Percentiles rank a stretch among this genome's conserved stretches.
Evolutionary conservation across 106 monocot species (phyloP).

Genomic region (Phalaenopsis aphrodite): DNA sequence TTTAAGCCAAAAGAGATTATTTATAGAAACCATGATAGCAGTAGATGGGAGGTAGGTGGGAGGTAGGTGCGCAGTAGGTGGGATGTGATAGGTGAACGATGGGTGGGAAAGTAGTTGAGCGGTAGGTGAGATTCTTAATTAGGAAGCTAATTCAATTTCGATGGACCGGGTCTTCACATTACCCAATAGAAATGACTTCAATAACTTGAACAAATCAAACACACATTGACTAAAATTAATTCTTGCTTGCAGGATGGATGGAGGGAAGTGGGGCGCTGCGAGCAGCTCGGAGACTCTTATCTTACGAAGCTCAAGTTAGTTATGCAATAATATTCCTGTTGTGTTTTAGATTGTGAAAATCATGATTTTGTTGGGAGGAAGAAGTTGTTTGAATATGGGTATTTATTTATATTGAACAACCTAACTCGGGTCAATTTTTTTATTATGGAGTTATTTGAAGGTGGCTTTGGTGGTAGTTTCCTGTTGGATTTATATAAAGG

Average conservation of each 20-base stretch:
- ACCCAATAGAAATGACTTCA: not conserved
- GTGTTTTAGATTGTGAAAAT: not conserved
- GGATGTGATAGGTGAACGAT: too few relatives aligned
- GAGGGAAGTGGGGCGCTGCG: slow-evolving; percentile 40
- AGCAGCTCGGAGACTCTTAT: slow-evolving; percentile 4
- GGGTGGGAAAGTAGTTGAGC: too few relatives aligned
- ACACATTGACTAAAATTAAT: not conserved
- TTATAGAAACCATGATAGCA: too few relatives aligned
- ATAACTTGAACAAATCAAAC: too few relatives aligned
- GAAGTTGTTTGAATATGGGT: not conserved
- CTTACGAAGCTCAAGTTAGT: not conserved
- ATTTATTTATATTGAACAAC: not conserved
- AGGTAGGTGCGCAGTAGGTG: too few relatives aligned
- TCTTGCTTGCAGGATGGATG: slow-evolving; percentile 42
- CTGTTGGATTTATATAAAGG: not conserved
- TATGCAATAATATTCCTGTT: not conserved
- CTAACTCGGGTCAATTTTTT: not conserved
- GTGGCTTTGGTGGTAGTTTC: not conserved
- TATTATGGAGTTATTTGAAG: not conserved
- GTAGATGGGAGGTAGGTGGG: too few relatives aligned
- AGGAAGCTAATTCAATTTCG: too few relatives aligned
- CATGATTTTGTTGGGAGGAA: not conserved
- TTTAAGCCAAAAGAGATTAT: too few relatives aligned
- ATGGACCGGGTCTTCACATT: too few relatives aligned
- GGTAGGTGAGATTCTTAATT: too few relatives aligned